Evolutionary conservation across 2,329 filamentous ascomycete species (phyloP).

Genomic region (Hypomyces perniciosus): DNA sequence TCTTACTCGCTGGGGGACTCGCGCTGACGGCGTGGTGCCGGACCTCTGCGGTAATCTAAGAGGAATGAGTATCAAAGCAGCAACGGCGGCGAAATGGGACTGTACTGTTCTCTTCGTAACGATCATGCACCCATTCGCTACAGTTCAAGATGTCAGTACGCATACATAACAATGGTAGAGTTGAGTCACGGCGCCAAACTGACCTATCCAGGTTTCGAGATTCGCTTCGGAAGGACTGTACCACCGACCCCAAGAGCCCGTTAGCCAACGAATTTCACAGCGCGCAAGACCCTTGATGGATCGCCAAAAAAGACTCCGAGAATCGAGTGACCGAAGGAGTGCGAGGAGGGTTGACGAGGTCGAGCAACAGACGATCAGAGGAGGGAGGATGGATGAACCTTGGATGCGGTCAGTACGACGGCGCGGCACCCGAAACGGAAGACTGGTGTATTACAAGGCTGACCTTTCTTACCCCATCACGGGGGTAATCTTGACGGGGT

Average conservation of each 20-base stretch:
- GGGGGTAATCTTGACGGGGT: conserved; percentile 49
- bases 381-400: conserved; percentile 27
- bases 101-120: conserved; percentile 69
- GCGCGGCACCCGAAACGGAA: neutral
- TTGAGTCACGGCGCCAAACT: conserved; percentile 21
- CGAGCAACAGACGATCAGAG: conserved; percentile 20
- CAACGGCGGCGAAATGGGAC: neutral
- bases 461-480: conserved; percentile 90
- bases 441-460: conserved; percentile 5
- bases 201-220: conserved; percentile 66
- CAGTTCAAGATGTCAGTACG: neutral
- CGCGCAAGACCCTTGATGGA: conserved; percentile 24
- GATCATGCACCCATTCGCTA: conserved; percentile 93
- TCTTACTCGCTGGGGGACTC: conserved; percentile 37
- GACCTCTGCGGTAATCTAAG: conserved; percentile 34
- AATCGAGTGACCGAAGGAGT: conserved; percentile 25
- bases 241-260: conserved; percentile 32
- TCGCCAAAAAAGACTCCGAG: conserved; percentile 23
- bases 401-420: conserved; percentile 8
- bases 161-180: neutral
- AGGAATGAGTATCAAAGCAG: conserved; percentile 18
- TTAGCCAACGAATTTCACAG: conserved; percentile 30
- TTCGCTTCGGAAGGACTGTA: conserved; percentile 56
- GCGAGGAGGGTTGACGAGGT: conserved; percentile 22
- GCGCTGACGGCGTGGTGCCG: conserved; percentile 38